Conservation (phyloP, 2,329 filamentous ascomycete species). For the Sordariomycetes sp. region DNA sequence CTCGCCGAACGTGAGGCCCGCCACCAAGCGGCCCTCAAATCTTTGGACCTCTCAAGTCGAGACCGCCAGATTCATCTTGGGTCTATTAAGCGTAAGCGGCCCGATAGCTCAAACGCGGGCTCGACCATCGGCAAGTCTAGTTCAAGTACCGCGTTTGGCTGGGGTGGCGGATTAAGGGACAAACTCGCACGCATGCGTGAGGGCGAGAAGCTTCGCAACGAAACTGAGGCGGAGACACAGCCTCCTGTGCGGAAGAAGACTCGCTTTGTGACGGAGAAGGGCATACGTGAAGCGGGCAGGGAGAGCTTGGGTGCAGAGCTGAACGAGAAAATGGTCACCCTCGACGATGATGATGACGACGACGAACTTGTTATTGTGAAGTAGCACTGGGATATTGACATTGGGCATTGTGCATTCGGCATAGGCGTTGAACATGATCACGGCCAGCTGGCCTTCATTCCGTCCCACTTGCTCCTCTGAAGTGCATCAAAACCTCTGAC, state of each 20-base stretch:
- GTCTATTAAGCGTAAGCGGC: constrained; percentile 53
- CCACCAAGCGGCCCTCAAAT: constrained; percentile 30
- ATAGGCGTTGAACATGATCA: no score
- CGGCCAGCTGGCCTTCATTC: no score
- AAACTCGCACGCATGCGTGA: constrained; percentile 55
- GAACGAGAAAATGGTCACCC: constrained; percentile 19
- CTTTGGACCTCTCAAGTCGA: constrained; percentile 20
- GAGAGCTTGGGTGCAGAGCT: constrained; percentile 58
- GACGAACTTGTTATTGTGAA: constrained; percentile 41
- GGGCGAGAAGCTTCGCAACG: constrained; percentile 38
- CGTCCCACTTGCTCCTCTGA: no score
- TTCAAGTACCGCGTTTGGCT: constrained; percentile 21
- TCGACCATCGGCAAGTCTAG: constrained; percentile 14
- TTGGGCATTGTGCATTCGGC: no score
- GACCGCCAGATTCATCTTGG: constrained; percentile 44
- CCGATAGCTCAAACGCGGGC: constrained; percentile 33
- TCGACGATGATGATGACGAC: constrained; percentile 35
- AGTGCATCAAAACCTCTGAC: no score
- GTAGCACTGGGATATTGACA: background rate
- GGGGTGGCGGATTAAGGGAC: constrained; percentile 44
- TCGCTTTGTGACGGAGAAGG: constrained; percentile 69
- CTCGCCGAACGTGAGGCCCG: constrained; percentile 9
- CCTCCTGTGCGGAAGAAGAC: constrained; percentile 61
- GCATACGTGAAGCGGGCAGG: constrained; percentile 66
- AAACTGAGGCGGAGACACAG: constrained; percentile 5